Evolutionary conservation across 768 basidiomycete species (phyloP).

Genomic region (Asterophora lycoperdoides): DNA sequence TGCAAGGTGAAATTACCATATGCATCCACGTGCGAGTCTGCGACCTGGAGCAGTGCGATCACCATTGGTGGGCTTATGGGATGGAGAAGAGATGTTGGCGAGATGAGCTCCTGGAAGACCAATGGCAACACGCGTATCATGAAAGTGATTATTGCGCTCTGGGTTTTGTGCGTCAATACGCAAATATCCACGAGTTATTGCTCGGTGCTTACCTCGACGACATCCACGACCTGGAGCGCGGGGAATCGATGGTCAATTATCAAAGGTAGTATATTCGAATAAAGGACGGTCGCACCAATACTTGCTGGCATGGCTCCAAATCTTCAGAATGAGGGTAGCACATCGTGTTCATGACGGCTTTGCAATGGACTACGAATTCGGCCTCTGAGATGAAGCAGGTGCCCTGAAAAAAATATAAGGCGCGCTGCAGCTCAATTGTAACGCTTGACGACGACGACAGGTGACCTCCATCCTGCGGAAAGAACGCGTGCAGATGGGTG

Average conservation of each 20-base stretch:
- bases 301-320: constrained; percentile 1
- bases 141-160: constrained; percentile 18
- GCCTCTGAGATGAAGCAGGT: constrained; percentile 14
- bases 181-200: not conserved
- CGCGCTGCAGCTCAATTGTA: constrained; percentile 9
- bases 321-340: constrained; percentile 7
- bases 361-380: constrained; percentile 18
- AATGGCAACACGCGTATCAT: constrained; percentile 16
- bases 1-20: constrained; percentile 16
- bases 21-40: constrained; percentile 9
- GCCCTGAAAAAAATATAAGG: constrained; percentile 11
- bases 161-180: not conserved
- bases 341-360: constrained; percentile 14
- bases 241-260: not conserved
- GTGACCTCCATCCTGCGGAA: not conserved
- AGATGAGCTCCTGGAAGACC: constrained; percentile 11
- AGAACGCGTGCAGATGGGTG: not conserved
- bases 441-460: not conserved
- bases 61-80: constrained; percentile 15
- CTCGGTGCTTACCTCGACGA: constrained; percentile 12
- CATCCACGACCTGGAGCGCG: constrained; percentile 14
- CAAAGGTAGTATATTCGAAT: not conserved
- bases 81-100: constrained; percentile 9
- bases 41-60: constrained; percentile 13
- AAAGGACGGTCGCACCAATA: constrained; percentile 7